Evolutionary conservation across 1,284 basidiomycete species (phyloP), one percentile per base, ranked within the genome.

Genomic region (Farysia itapuensis): DNA sequence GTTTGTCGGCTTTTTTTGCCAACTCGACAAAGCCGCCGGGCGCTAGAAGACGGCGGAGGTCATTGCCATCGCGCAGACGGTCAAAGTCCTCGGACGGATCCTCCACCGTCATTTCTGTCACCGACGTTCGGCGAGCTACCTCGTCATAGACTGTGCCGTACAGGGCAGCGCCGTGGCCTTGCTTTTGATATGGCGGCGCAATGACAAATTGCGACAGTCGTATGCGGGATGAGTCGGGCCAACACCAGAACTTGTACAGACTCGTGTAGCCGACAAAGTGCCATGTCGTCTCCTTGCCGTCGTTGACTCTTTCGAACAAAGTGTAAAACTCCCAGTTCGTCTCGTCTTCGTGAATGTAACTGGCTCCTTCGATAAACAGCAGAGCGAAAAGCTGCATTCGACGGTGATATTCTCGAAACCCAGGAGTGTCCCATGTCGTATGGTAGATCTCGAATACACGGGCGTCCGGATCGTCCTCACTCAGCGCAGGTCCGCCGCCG

Each of bases 31-130:
- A 72, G 84, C 16, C 81, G 84, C 77, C 88, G 74, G 80, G 86
- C 83, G 75, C 79, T 54, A 89, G 80, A n/a, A 97, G 81, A 81
- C 88, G 87, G 51, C 83, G 81, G 20, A 98, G 82, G 77, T 98
- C 95, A 69, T 89, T 89, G 37, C 88, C 85, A 78, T 98, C 95
- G 25, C 94, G 83, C 42, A 98, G 81, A 72, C 95, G 90, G 75
- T 95, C 92, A 72, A 95, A 94, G 8, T 89, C 87, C 78, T 98
- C 94, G 0, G 90, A 90, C 0, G 94, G 94, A 75, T 98, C 94
- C 79, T 98, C 94, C 16, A 98, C 88, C 0, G 92, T 96, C 40
- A 98, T 80, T 77, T 98, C 94, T 9, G 86, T 85, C 24, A 96
- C 85, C 32, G 83, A 80, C 0, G 84, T 79, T 29, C 84, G 82